A percentile compares a stretch with the other conserved stretches of the same genome.
These are phyloP conservation scores for Capsicum baccatum DNA, from an alignment of 257 asterid species.

Conservation along the genomic window DNA sequence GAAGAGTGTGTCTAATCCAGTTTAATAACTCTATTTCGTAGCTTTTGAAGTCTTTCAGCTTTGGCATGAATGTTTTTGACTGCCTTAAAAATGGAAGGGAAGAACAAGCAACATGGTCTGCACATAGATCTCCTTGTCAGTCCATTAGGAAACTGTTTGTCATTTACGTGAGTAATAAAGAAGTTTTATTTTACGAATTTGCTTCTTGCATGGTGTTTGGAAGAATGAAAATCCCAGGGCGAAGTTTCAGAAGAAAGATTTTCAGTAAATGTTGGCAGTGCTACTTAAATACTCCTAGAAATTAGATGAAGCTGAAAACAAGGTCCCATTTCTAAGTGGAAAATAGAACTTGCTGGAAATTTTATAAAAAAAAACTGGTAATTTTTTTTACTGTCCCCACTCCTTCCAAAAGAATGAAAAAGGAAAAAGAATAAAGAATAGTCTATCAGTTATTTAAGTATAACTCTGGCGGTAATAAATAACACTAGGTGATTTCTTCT, in stretches of 20 bases:
- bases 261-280: not conserved
- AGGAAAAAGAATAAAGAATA: not conserved
- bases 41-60: not conserved
- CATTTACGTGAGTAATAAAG: not conserved
- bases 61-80: constrained; percentile 7
- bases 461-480: not conserved
- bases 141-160: not conserved
- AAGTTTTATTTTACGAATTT: constrained; percentile 1
- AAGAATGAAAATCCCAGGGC: not conserved
- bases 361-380: constrained; percentile 3
- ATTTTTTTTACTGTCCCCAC: not conserved
- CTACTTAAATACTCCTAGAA: not conserved
- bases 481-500: not conserved
- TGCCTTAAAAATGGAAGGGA: not conserved
- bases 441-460: not conserved
- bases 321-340: not conserved
- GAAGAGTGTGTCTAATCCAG: not conserved
- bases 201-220: constrained; percentile 19
- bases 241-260: not conserved
- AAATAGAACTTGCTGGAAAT: not conserved
- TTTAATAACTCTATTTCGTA: not conserved
- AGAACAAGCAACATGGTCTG: constrained; percentile 21
- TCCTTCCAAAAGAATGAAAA: constrained; percentile 3
- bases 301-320: constrained; percentile 3
- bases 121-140: constrained; percentile 15